A percentile compares a stretch with the other conserved stretches of the same genome.
Evolutionary conservation across 371 early-diverging fungal species (phyloP).

Genomic region (Batkoa obscura): DNA sequence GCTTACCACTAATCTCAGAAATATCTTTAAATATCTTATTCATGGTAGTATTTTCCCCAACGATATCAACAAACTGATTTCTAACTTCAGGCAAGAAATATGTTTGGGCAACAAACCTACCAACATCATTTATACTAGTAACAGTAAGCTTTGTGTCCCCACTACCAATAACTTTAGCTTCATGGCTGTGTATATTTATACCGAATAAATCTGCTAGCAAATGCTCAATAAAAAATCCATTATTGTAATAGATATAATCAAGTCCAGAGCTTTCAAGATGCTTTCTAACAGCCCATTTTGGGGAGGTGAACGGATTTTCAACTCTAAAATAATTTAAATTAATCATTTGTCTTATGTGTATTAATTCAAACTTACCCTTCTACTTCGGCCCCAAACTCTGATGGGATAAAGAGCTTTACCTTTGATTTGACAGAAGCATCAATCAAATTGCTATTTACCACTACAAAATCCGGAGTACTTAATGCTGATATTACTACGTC

Average conservation of each 20-base stretch:
- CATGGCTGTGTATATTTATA: too few relatives aligned
- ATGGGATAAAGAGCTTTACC: neutral
- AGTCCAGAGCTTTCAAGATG: neutral
- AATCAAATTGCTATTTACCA: neutral
- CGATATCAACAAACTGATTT: neutral
- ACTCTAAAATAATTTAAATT: too few relatives aligned
- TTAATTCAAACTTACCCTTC: neutral
- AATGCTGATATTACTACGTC: neutral
- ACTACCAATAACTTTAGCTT: neutral
- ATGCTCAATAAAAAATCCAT: constrained; percentile 1
- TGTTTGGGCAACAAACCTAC: neutral
- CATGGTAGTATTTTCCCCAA: neutral
- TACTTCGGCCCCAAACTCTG: neutral
- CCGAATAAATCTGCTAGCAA: neutral
- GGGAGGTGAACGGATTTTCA: too few relatives aligned
- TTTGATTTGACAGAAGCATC: neutral
- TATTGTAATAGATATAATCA: neutral
- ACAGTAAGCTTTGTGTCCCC: neutral
- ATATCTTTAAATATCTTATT: neutral
- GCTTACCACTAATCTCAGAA: too few relatives aligned
- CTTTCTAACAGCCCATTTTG: neutral
- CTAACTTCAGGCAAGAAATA: neutral
- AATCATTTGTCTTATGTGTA: too few relatives aligned
- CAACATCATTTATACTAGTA: neutral
- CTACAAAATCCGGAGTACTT: neutral